Evolutionary conservation across 2,329 filamentous ascomycete genomes (phyloP), one percentile per base, ranked within the genome.

Genomic region (Apiospora kogelbergensis): DNA sequence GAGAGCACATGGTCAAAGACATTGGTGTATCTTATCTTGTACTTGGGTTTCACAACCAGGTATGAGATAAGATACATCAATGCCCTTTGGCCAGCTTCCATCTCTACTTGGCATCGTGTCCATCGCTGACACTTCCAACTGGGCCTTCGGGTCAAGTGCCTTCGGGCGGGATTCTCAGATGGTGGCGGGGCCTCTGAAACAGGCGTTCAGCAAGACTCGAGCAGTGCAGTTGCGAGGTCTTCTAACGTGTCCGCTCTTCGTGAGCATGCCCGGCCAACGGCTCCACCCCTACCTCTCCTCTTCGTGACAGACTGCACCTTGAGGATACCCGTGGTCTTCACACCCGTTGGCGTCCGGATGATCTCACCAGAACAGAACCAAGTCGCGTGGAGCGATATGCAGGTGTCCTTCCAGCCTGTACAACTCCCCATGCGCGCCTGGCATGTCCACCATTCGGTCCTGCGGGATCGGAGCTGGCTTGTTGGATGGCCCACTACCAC

Each of bases 111-210:
- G n/a, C n/a, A n/a, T n/a, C n/a, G n/a, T n/a, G n/a, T n/a, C n/a
- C n/a, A n/a, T n/a, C n/a, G n/a, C n/a, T n/a, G n/a, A n/a, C n/a
- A n/a, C n/a, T n/a, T n/a, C n/a, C n/a, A 45, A 45, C 53, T 60
- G 53, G 53, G 53, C 53, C 53, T 60, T 60, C 53, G 53, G 53
- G 53, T 60, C 53, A 37, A 48, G 53, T 60, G 30, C 53, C 53
- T 60, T 60, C 30, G 30, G 53, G 53, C 53, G 53, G 53, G 53
- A 60, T 37, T 37, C 17, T n/a, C 17, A n/a, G 17, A n/a, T 60
- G 53, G 53, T 60, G 53, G 53, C 53, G 53, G 53, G 53, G 53
- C 53, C 53, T 60, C 17, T 60, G 53, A 60, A 60, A 33, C 53
- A 60, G 53, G 53, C 53, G 53, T 20, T 37, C 46, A 37, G 53